A percentile compares a stretch with the other conserved stretches of the same genome.
Conservation (phyloP, 2,329 filamentous ascomycete species). For the Colletotrichum cereale region DNA sequence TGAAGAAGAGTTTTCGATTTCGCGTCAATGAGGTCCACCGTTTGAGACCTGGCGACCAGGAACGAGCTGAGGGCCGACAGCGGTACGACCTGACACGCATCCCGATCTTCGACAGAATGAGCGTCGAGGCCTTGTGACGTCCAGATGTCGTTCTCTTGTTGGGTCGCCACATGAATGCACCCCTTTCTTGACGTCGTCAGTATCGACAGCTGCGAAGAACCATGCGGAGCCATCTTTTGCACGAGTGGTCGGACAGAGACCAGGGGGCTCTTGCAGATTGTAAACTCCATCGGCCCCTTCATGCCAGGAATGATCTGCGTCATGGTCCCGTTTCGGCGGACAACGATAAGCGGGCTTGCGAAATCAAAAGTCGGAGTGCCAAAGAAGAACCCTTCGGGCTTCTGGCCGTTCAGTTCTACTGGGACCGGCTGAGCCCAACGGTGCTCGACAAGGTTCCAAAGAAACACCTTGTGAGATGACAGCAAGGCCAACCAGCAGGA, state of each 20-base stretch:
- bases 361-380: conserved; percentile 53
- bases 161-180: conserved; percentile 62
- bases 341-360: conserved; percentile 66
- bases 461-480: conserved; percentile 66
- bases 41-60: conserved; percentile 68
- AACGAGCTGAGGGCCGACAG: conserved; percentile 70
- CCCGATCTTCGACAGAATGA: conserved; percentile 53
- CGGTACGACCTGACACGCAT: conserved; percentile 69
- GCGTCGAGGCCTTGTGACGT: conserved; percentile 60
- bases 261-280: conserved; percentile 66
- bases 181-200: conserved; percentile 64
- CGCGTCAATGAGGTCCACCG: conserved; percentile 70
- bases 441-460: conserved; percentile 73
- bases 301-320: conserved; percentile 66
- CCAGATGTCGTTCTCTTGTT: conserved; percentile 59
- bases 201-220: conserved; percentile 46
- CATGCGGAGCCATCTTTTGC: conserved; percentile 56
- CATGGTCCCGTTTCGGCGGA: conserved; percentile 74
- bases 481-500: conserved; percentile 77
- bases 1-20: conserved; percentile 64
- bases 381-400: conserved; percentile 75
- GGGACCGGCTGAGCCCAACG: conserved; percentile 67
- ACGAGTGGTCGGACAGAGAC: conserved; percentile 62
- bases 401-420: conserved; percentile 69
- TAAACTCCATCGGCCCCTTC: conserved; percentile 56